These are phyloP conservation scores for Cutaneotrichosporon dermatis DNA, from an alignment of 1,284 basidiomycete genomes.

Conservation along the genomic window DNA sequence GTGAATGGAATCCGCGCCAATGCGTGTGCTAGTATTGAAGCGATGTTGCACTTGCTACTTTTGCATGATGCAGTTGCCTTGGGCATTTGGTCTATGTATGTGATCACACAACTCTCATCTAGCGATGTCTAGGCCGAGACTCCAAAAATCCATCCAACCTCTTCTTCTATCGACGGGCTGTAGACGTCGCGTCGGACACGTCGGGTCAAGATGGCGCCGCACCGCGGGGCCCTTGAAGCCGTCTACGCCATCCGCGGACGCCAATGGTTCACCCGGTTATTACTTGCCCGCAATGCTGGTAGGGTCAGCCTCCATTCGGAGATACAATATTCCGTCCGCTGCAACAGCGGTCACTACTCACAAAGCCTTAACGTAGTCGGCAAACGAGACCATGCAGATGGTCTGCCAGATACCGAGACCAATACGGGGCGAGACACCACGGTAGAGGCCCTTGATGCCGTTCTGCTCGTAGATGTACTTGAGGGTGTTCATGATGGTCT, in stretches of 20 bases:
- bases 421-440: constrained; percentile 94
- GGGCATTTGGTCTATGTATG: too few species aligned
- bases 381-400: constrained; percentile 95
- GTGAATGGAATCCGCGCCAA: too few species aligned
- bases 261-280: background rate
- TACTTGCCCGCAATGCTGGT: constrained; percentile 5
- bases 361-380: constrained; percentile 68
- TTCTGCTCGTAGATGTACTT: constrained; percentile 93
- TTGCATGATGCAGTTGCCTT: too few species aligned
- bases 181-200: too few species aligned
- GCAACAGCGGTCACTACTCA: constrained; percentile 2
- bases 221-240: too few species aligned
- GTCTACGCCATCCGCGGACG: background rate
- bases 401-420: constrained; percentile 62
- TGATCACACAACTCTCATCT: too few species aligned
- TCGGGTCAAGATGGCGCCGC: too few species aligned
- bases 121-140: too few species aligned
- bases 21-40: too few species aligned
- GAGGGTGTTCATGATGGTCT: constrained; percentile 87
- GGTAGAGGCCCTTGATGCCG: constrained; percentile 93
- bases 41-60: too few species aligned
- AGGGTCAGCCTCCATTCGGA: background rate
- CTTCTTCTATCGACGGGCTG: too few species aligned
- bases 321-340: background rate
- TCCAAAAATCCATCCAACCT: too few species aligned